Evolutionary conservation across 345 rosid genomes (phyloP), one percentile per base, ranked within the genome.

Genomic region (Cardamine resedifolia): DNA sequence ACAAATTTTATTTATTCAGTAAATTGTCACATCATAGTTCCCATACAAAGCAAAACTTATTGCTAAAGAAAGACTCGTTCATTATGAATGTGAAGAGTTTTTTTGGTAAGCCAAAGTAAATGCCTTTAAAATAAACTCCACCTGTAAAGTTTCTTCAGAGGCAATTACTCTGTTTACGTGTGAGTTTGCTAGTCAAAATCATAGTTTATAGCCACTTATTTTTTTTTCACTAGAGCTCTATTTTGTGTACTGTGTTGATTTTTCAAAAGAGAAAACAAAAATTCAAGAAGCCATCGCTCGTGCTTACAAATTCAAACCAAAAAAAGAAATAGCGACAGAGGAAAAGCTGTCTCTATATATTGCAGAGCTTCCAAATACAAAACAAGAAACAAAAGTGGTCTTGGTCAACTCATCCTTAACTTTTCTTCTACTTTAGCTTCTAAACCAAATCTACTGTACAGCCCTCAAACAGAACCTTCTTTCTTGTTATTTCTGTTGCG

Each of bases 351-450:
- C 64, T 31, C 64, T 21, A 10, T 56, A 38, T 45, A 38, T 38
- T 66, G 72, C 41, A 64, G 9, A 56, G 41, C 19, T 73, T 74
- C 67, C 53, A 36, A 26, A 38, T 66, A 58, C 68, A 39, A 47
- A 58, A 48, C 51, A 57, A 26, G 14, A 66, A 64, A 36, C 48
- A 72, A 56, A 64, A 26, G 59, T n/a, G 20, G 1, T 57, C 34
- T 73, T 33, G 27, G 2, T 26, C 33, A 26, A 56, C 58, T 47
- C 53, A 39, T 71, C 64, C 15, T 44, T 36, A 8, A 21, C 45
- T 14, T 21, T 53, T 55, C 57, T 55, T 63, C 63, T 41, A 63
- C 28, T 18, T 65, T 57, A 57, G 58, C 39, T 49, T 50, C n/a
- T 50, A 59, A 59, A 50, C 61, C 61, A 66, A 39, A 50, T 28